A percentile compares a stretch with the other conserved stretches of the same genome.
Evolutionary conservation across 1,139 yeast genomes (phyloP).

Genomic region (Geotrichum carabidarum): DNA sequence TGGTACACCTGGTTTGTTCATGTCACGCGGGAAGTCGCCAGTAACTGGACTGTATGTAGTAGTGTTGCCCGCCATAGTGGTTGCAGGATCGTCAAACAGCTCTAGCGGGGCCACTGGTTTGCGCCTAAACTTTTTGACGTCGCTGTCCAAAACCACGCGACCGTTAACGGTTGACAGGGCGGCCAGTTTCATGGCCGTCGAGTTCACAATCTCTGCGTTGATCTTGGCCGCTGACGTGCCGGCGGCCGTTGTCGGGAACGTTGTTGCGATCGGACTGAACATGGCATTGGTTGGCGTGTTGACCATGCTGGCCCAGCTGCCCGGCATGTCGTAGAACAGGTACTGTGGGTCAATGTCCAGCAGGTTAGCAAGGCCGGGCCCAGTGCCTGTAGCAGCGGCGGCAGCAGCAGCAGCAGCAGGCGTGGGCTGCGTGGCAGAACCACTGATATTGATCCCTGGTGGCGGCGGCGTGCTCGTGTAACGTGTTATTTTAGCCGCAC

Average conservation of each 20-base stretch:
- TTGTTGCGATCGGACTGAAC: neutral
- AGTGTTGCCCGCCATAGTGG: neutral
- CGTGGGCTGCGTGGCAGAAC: slow-evolving; percentile 13
- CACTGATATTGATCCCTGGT: slow-evolving; percentile 15
- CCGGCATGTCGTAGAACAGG: slow-evolving; percentile 3
- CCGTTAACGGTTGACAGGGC: slow-evolving; percentile 33
- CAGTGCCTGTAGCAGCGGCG: neutral
- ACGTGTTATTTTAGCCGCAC: neutral
- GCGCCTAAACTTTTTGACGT: slow-evolving; percentile 7
- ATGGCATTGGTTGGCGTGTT: slow-evolving; percentile 28
- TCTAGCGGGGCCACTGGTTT: slow-evolving; percentile 1
- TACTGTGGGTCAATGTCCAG: slow-evolving; percentile 8
- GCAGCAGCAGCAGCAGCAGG: slow-evolving; percentile 1
- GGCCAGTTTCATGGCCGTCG: slow-evolving; percentile 39
- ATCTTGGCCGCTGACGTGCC: slow-evolving; percentile 19
- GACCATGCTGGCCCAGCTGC: slow-evolving; percentile 31
- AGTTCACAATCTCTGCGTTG: slow-evolving; percentile 30
- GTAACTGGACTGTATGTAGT: neutral
- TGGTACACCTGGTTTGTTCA: neutral
- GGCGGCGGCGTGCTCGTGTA: slow-evolving; percentile 18
- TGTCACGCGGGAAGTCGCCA: neutral
- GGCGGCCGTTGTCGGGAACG: slow-evolving; percentile 7
- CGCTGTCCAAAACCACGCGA: slow-evolving; percentile 14
- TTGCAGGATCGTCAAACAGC: neutral
- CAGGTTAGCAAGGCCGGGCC: slow-evolving; percentile 7